phyloP scores from a whole-genome alignment of 176 grass and related monocot species.

The Oryza brachyantha region DNA sequence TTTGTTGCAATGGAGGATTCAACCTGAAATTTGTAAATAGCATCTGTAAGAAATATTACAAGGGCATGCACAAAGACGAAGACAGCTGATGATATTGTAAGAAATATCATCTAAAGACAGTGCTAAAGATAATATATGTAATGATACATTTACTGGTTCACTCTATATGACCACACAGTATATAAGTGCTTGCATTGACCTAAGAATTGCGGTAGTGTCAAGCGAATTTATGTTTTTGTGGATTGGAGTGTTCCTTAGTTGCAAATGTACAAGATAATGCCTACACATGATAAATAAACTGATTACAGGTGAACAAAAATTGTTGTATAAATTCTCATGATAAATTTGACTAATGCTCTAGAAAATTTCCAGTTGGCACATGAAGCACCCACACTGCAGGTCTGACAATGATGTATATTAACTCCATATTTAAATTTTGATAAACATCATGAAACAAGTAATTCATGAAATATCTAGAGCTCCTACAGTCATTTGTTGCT shows the following conservation, averaged over 20 bases:
- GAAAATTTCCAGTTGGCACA: neutral
- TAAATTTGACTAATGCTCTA: neutral
- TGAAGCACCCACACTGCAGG: neutral
- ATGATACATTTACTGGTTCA: neutral
- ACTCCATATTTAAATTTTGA: too few relatives aligned
- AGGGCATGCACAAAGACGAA: neutral
- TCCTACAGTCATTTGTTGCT: too few relatives aligned
- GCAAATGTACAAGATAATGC: neutral
- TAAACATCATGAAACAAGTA: too few relatives aligned
- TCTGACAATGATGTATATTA: neutral
- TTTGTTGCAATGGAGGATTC: constrained; percentile 62
- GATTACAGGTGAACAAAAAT: neutral
- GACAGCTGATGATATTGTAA: neutral
- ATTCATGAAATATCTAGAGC: too few relatives aligned
- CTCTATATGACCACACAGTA: neutral
- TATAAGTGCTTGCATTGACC: neutral
- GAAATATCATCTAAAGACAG: neutral
- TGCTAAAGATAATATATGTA: neutral
- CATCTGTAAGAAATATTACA: neutral
- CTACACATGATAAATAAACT: neutral
- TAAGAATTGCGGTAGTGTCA: neutral
- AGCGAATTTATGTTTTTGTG: neutral
- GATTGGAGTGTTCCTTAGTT: neutral
- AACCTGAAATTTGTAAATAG: constrained; percentile 57
- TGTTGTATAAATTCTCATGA: neutral